Evolutionary conservation across 169 alveolate species (phyloP), one percentile per base, ranked within the genome.

Genomic region (Plasmodium berghei): DNA sequence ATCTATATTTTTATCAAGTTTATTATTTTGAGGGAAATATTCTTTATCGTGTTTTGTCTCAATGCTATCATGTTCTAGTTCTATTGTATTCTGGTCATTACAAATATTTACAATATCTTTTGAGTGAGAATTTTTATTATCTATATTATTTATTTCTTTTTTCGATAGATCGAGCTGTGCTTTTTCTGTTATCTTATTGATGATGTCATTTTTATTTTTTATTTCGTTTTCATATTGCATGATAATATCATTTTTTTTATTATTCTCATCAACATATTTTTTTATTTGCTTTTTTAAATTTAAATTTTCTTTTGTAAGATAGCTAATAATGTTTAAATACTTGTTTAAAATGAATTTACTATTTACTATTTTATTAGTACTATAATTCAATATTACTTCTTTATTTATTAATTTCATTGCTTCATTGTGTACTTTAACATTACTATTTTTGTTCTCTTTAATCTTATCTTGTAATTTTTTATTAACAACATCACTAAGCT

Each of bases 241-340:
- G 16, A 80, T 69, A 54, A 28, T 67, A 80, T 72, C 70, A 40
- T 80, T 34, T 24, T 66, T 80, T 80, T 12, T n/a, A 48, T 22
- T 48, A 80, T 66, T 52, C 22, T 52, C 85, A 2, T 55, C 22
- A n/a, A 54, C 16, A n/a, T 28, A 18, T 18, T 28, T 80, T 67
- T 80, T 83, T 66, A 80, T 61, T 58, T 16, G 66, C 66, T 80
- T 80, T 66, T 80, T 80, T 80, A 80, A 67, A 54, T 80, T 67
- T 80, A 80, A 40, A 80, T 80, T 80, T 67, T 80, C 90, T 72
- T 67, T 80, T 49, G 56, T 80, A 46, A 80, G 49, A 80, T 67
- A 59, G 20, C 52, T 80, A 45, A 80, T 80, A 16, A 80, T 69
- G 40, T 45, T 80, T 69, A 80, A 67, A 80, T 80, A 80, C 42